These are phyloP conservation scores for Termitomyces heimii DNA, from an alignment of 768 basidiomycete genomes.

Conservation along the genomic window DNA sequence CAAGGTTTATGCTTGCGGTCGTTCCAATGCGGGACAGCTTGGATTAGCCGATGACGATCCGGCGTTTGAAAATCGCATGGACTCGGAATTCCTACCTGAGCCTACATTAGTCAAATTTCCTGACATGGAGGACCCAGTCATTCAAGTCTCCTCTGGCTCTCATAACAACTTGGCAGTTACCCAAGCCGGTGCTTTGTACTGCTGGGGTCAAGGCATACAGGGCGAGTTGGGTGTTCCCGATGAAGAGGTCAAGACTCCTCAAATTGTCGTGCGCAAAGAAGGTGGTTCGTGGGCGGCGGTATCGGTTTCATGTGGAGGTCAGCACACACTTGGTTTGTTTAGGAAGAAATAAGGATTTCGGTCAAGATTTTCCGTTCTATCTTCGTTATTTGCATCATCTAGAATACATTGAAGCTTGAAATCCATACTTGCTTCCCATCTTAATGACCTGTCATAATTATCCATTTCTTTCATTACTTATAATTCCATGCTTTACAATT, in stretches of 20 bases:
- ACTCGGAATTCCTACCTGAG: conserved; percentile 55
- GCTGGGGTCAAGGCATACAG: conserved; percentile 77
- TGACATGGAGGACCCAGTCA: conserved; percentile 55
- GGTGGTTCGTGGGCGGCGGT: conserved; percentile 66
- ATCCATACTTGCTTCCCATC: background rate
- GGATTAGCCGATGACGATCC: conserved; percentile 71
- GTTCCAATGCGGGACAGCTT: conserved; percentile 78
- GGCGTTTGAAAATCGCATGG: conserved; percentile 48
- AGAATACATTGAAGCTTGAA: background rate
- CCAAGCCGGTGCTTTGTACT: conserved; percentile 58
- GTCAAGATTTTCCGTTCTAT: background rate
- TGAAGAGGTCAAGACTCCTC: conserved; percentile 56
- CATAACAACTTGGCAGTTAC: conserved; percentile 74
- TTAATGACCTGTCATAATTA: background rate
- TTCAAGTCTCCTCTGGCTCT: conserved; percentile 59
- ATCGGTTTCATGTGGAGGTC: conserved; percentile 69
- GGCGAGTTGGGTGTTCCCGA: conserved; percentile 68
- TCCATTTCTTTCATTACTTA: background rate
- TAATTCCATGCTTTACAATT: background rate
- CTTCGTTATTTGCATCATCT: background rate
- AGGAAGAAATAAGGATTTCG: conserved; percentile 42
- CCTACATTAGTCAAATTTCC: conserved; percentile 67
- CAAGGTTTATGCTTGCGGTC: conserved; percentile 81
- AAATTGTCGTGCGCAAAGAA: conserved; percentile 62
- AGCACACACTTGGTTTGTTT: conserved; percentile 70